phyloP scores from a whole-genome alignment of 495 filamentous ascomycete species.

The Ascodesmis nigricans region DNA sequence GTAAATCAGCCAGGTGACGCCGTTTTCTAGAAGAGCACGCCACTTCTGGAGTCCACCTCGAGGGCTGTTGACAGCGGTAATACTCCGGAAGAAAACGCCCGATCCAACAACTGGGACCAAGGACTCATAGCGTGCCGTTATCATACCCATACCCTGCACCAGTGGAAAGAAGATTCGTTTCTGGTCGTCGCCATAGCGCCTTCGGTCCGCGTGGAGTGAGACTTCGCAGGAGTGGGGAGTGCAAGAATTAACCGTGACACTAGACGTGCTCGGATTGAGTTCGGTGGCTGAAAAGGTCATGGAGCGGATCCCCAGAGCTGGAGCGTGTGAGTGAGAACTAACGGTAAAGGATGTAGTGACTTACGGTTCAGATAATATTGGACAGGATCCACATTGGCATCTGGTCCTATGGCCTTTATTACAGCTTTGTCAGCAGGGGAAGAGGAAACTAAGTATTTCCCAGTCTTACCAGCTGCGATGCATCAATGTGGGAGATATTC shows the following conservation, averaged over 20 bases:
- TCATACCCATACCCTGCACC: slow-evolving; percentile 75
- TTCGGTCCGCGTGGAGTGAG: slow-evolving; percentile 28
- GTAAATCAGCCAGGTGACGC: slow-evolving; percentile 61
- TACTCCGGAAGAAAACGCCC: slow-evolving; percentile 45
- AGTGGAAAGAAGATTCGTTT: slow-evolving; percentile 49
- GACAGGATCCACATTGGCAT: slow-evolving; percentile 33
- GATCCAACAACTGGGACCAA: slow-evolving; percentile 50
- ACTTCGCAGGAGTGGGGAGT: slow-evolving; percentile 44
- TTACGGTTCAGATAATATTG: slow-evolving; percentile 62
- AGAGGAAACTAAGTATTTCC: background rate
- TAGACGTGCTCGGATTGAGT: slow-evolving; percentile 32
- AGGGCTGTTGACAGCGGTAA: slow-evolving; percentile 35
- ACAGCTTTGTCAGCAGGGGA: background rate
- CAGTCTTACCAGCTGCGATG: slow-evolving; percentile 12
- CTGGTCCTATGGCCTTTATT: slow-evolving; percentile 15
- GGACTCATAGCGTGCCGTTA: slow-evolving; percentile 56
- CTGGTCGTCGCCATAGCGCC: slow-evolving; percentile 7
- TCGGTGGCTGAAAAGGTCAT: slow-evolving; percentile 59
- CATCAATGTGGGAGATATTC: slow-evolving; percentile 12
- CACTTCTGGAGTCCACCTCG: slow-evolving; percentile 57
- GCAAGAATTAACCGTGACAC: slow-evolving; percentile 49
- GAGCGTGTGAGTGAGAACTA: no score
- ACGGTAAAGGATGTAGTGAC: no score
- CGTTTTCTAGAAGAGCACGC: slow-evolving; percentile 45
- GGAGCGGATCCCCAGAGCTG: slow-evolving; percentile 62